Evolutionary conservation across 768 basidiomycete genomes (phyloP).

Genomic region (Fistulinella prunicolor): DNA sequence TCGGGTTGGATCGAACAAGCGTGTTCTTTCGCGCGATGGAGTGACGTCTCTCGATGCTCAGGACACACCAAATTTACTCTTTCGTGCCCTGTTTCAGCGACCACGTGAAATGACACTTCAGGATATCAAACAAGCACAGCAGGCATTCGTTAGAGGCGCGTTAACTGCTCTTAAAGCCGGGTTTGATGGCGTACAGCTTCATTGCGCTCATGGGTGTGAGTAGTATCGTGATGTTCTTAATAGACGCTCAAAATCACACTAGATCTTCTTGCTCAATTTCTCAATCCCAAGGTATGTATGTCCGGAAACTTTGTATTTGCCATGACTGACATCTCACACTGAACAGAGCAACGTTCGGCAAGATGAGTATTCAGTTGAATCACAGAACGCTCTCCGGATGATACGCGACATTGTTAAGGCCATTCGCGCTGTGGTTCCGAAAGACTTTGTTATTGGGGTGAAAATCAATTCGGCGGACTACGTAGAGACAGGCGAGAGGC

Average conservation of each 20-base stretch:
- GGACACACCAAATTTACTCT: conserved; percentile 19
- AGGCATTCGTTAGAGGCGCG: conserved; percentile 67
- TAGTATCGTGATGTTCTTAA: conserved; percentile 13
- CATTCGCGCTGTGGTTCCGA: conserved; percentile 54
- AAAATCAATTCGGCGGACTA: conserved; percentile 85
- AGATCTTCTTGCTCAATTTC: conserved; percentile 80
- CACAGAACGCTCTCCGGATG: conserved; percentile 49
- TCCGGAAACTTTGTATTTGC: not conserved
- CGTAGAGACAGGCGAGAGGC: conserved; percentile 31
- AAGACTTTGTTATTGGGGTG: conserved; percentile 67
- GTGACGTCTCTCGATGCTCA: not conserved
- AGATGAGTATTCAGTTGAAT: conserved; percentile 55
- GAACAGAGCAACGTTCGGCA: conserved; percentile 48
- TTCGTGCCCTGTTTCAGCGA: conserved; percentile 55
- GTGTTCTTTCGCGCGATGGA: conserved; percentile 5
- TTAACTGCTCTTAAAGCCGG: conserved; percentile 60
- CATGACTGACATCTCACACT: not conserved
- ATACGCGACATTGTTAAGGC: conserved; percentile 51
- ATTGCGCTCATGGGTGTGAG: conserved; percentile 84
- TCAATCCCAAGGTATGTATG: conserved; percentile 60
- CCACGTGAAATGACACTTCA: conserved; percentile 55
- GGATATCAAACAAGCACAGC: conserved; percentile 62
- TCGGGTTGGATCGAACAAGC: conserved; percentile 39
- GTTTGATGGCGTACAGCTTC: conserved; percentile 86
- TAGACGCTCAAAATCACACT: not conserved